Evolutionary conservation across 352 stramenopile species (phyloP).

Genomic region (Pythium myriotylum): DNA sequence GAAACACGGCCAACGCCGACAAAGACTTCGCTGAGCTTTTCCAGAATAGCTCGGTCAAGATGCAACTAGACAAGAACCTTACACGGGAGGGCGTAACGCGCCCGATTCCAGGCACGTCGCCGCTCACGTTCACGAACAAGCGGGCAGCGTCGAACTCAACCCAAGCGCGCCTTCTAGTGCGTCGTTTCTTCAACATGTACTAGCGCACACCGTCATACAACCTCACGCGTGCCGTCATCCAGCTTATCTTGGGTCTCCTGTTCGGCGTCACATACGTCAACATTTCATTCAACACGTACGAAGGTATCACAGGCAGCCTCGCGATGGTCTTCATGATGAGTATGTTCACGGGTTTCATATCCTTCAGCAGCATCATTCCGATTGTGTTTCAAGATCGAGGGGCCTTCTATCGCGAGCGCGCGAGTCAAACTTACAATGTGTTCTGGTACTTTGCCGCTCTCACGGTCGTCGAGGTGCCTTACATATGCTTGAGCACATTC

Average conservation of each 20-base stretch:
- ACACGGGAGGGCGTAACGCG: slow-evolving; percentile 8
- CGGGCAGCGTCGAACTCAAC: slow-evolving; percentile 13
- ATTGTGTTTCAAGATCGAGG: slow-evolving; percentile 71
- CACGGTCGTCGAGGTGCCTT: slow-evolving; percentile 67
- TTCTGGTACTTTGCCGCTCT: slow-evolving; percentile 58
- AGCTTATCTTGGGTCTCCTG: slow-evolving; percentile 40
- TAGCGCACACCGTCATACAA: slow-evolving; percentile 78
- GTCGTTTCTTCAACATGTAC: slow-evolving; percentile 54
- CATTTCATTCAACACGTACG: slow-evolving; percentile 23
- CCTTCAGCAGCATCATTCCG: slow-evolving; percentile 61
- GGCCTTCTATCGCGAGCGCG: slow-evolving; percentile 93
- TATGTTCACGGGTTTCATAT: slow-evolving; percentile 71
- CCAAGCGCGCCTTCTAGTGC: slow-evolving; percentile 10
- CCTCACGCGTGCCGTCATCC: slow-evolving; percentile 40
- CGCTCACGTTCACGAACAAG: slow-evolving; percentile 23
- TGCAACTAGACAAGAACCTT: slow-evolving; percentile 16
- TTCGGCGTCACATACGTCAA: slow-evolving; percentile 39
- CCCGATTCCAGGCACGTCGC: background rate
- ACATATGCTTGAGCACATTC: slow-evolving; percentile 27
- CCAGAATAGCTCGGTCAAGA: background rate
- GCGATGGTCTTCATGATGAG: slow-evolving; percentile 74
- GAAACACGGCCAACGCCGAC: slow-evolving; percentile 3
- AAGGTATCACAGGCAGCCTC: slow-evolving; percentile 33
- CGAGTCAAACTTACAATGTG: slow-evolving; percentile 90
- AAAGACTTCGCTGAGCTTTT: slow-evolving; percentile 3